Evolutionary conservation across 129 eudicot species (phyloP), one percentile per base, ranked within the genome.

Genomic region (Chrysanthemum lavandulifolium): DNA sequence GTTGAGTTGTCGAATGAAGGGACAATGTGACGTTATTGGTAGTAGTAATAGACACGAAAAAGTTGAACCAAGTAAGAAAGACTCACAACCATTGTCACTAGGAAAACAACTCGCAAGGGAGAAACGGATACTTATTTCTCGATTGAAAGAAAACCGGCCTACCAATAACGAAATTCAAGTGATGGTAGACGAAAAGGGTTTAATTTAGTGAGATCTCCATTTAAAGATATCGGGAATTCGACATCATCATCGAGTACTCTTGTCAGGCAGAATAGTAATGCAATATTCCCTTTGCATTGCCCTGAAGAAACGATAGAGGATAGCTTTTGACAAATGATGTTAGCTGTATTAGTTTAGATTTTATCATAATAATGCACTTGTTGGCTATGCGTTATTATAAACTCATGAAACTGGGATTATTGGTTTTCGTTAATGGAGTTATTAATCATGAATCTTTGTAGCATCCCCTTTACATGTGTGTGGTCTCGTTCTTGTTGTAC

Each of bases 21-120:
- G 78, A 70, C 75, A 67, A 14, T 61, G 73, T n/a, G 69, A 72
- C 9, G 73, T 47, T 19, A 47, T 66, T 29, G 78, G 65, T 19
- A 67, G 59, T 40, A 62, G 52, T 9, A 53, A 47, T 10, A 53
- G 72, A 5, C 74, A 52, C 2, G 87, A 82, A 45, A 64, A 25
- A 11, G 69, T 25, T 56, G 85, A 74, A 45, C 57, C 33, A 78
- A 61, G 65, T 33, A 43, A 49, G 72, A 87, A 74, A 40, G 81
- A 81, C 19, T 43, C 57, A 18, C 81, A 69, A 18, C 87, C 85
- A 1, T 67, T 87, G 64, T 85, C 97, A 69, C 70, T 85, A 8
- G 95, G 82, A n/a, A 85, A 84, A 66, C 94, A 87, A 55, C 85
- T 90, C 29, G 89, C 88, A n/a, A 86, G 72, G 82, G 97, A 86